phyloP scores from a whole-genome alignment of 306 rosid genomes.

The Corylus americana region DNA sequence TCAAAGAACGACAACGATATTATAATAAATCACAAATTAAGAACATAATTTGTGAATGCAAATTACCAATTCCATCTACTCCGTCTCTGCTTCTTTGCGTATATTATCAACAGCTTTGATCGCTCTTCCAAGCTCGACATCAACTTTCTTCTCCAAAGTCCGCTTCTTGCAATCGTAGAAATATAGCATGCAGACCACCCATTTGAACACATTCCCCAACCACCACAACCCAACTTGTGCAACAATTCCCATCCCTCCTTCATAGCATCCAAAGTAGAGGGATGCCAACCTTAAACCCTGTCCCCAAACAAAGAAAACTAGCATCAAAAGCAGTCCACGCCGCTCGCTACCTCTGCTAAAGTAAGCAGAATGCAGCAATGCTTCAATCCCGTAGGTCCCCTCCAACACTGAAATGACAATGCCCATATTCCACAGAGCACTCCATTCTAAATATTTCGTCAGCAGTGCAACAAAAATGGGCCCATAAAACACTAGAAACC shows the following conservation, averaged over 20 bases:
- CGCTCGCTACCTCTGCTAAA: slow-evolving; percentile 43
- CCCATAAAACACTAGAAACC: slow-evolving; percentile 22
- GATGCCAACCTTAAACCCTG: slow-evolving; percentile 43
- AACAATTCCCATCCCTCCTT: slow-evolving; percentile 35
- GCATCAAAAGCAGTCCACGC: slow-evolving; percentile 48
- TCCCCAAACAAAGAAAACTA: slow-evolving; percentile 51
- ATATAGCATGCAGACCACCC: slow-evolving; percentile 55
- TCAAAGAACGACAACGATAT: too few relatives aligned
- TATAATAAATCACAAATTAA: too few relatives aligned
- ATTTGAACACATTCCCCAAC: slow-evolving; percentile 53
- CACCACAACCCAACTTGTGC: slow-evolving; percentile 37
- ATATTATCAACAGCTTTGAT: background rate
- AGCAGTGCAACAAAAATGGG: slow-evolving; percentile 29
- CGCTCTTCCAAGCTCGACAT: slow-evolving; percentile 34
- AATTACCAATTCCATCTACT: too few relatives aligned
- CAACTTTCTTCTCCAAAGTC: slow-evolving; percentile 45
- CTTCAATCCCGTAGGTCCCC: slow-evolving; percentile 42
- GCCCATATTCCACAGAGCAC: slow-evolving; percentile 59
- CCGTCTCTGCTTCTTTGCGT: too few relatives aligned
- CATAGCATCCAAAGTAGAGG: slow-evolving; percentile 38
- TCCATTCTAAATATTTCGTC: slow-evolving; percentile 51
- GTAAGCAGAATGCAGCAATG: slow-evolving; percentile 40
- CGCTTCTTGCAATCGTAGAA: slow-evolving; percentile 52
- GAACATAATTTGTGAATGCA: too few relatives aligned
- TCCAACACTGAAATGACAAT: slow-evolving; percentile 55